Evolutionary conservation across 2,329 filamentous ascomycete species (phyloP).

Genomic region (Dothistroma septosporum): DNA sequence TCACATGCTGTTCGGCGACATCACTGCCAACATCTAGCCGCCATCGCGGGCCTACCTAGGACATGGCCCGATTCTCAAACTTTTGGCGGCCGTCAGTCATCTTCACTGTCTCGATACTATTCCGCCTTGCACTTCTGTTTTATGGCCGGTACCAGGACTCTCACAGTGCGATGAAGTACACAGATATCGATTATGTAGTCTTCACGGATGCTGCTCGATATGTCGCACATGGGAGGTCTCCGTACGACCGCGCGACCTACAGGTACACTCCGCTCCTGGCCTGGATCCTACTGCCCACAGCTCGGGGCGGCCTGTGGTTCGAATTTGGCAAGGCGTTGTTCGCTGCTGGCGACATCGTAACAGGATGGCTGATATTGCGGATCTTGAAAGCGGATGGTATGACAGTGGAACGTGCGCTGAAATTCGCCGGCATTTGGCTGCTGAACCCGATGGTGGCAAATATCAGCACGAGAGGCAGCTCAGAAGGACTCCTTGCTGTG

Average conservation of each 20-base stretch:
- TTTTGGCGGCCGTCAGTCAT: conserved; percentile 34
- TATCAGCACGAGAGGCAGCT: conserved; percentile 91
- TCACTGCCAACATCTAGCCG: background rate
- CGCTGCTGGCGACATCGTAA: conserved; percentile 73
- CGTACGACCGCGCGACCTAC: conserved; percentile 89
- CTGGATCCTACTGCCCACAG: conserved; percentile 82
- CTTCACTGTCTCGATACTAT: conserved; percentile 49
- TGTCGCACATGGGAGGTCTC: conserved; percentile 62
- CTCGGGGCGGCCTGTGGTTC: conserved; percentile 61
- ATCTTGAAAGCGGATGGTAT: conserved; percentile 49
- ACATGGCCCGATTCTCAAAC: background rate
- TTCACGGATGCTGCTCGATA: conserved; percentile 93
- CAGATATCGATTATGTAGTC: conserved; percentile 97
- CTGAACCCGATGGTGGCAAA: conserved; percentile 97
- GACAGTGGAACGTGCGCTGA: conserved; percentile 55
- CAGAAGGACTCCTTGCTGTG: conserved; percentile 82
- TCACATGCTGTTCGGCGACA: background rate
- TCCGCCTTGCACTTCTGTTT: conserved; percentile 70
- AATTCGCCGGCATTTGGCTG: conserved; percentile 83
- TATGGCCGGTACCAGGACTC: conserved; percentile 94
- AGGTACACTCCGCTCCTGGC: conserved; percentile 92
- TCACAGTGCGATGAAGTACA: conserved; percentile 90
- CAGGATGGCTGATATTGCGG: conserved; percentile 70
- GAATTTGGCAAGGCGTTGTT: conserved; percentile 86
- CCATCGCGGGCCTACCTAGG: background rate